A percentile compares a stretch with the other conserved stretches of the same genome.
These are phyloP conservation scores for Coemansia sp. DNA, from an alignment of 192 early-diverging fungal species.

Conservation along the genomic window DNA sequence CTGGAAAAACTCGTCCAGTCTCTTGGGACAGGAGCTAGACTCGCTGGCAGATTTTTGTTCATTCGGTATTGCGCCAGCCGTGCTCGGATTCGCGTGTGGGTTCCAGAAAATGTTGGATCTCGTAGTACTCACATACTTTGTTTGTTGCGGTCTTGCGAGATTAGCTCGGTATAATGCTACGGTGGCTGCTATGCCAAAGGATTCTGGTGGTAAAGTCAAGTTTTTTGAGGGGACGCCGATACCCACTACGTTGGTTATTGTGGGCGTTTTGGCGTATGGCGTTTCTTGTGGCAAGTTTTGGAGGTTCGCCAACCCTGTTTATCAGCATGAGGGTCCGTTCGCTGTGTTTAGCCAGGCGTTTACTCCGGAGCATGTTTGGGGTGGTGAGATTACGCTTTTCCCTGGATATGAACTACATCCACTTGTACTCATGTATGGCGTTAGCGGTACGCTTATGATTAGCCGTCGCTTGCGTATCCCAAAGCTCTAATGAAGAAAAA, in stretches of 20 bases:
- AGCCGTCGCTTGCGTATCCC: slow-evolving; percentile 75
- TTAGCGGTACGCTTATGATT: slow-evolving; percentile 82
- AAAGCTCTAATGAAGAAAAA: slow-evolving; percentile 59
- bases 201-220: slow-evolving; percentile 71
- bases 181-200: slow-evolving; percentile 72
- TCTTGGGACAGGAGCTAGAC: slow-evolving; percentile 89
- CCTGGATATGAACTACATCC: slow-evolving; percentile 76
- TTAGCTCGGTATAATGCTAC: slow-evolving; percentile 91
- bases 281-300: slow-evolving; percentile 55
- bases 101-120: slow-evolving; percentile 82
- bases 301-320: slow-evolving; percentile 50
- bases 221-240: slow-evolving; percentile 94
- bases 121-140: slow-evolving; percentile 78
- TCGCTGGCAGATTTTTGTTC: slow-evolving; percentile 79
- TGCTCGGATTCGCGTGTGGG: slow-evolving; percentile 79
- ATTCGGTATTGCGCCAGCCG: slow-evolving; percentile 83
- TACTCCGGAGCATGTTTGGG: slow-evolving; percentile 59
- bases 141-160: slow-evolving; percentile 81
- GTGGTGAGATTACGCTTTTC: slow-evolving; percentile 59
- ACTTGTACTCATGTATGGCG: slow-evolving; percentile 70
- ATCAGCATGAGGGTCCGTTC: slow-evolving; percentile 52
- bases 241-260: slow-evolving; percentile 72
- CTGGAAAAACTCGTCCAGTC: slow-evolving; percentile 70
- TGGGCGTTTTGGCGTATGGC: slow-evolving; percentile 66
- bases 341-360: slow-evolving; percentile 57